These are phyloP conservation scores for Stephanocyclus meneghinianus DNA, from an alignment of 352 stramenopile genomes.

Conservation along the genomic window DNA sequence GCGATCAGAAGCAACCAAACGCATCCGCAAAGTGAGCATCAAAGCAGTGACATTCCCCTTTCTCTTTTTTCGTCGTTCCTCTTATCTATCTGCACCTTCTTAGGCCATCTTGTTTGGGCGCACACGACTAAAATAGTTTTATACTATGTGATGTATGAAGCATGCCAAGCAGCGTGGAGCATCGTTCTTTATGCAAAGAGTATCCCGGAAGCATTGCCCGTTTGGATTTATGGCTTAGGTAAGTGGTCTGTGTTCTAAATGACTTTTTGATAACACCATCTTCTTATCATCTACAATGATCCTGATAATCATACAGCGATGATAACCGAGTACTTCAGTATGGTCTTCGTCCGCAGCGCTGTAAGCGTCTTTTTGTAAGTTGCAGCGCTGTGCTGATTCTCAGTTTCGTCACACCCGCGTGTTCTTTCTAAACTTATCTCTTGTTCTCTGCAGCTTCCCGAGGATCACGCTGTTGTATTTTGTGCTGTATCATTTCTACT, in stretches of 20 bases:
- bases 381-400: not conserved
- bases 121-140: conserved; percentile 71
- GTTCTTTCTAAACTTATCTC: not conserved
- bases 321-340: conserved; percentile 80
- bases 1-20: conserved; percentile 45
- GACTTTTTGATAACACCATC: not conserved
- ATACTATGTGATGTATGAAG: conserved; percentile 82
- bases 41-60: not conserved
- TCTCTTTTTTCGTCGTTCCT: not conserved
- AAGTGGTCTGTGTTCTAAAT: not conserved
- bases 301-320: conserved; percentile 69
- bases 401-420: conserved; percentile 11
- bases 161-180: conserved; percentile 71
- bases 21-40: conserved; percentile 56
- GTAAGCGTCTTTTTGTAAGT: conserved; percentile 10
- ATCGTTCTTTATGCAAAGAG: conserved; percentile 77
- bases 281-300: conserved; percentile 17
- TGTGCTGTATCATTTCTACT: conserved; percentile 76
- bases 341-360: conserved; percentile 59
- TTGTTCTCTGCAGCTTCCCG: conserved; percentile 65
- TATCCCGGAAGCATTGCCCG: conserved; percentile 50
- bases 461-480: conserved; percentile 65
- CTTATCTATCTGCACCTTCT: not conserved
- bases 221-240: conserved; percentile 68
- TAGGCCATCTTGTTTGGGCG: conserved; percentile 47